A percentile compares a stretch with the other conserved stretches of the same genome.
Evolutionary conservation across 139 green algal genomes (phyloP).

Genomic region (Eudorina sp.): DNA sequence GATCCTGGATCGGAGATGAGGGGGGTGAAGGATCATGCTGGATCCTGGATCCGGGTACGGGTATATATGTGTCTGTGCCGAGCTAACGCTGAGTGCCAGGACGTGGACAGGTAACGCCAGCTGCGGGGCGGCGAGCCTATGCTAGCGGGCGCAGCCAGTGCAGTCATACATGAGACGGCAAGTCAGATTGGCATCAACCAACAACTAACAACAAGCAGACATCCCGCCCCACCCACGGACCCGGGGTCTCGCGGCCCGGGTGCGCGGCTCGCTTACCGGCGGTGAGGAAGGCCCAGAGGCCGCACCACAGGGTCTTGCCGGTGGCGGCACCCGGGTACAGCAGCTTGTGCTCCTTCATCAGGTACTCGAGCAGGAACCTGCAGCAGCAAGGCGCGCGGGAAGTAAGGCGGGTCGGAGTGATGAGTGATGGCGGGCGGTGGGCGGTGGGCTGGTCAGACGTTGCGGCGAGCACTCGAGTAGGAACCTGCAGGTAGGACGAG

Average conservation of each 20-base stretch:
- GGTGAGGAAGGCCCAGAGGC: constrained; percentile 77
- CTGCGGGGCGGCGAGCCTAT: background rate
- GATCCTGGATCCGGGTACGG: too few relatives aligned
- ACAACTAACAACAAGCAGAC: too few relatives aligned
- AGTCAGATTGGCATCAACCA: too few relatives aligned
- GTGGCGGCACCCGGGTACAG: background rate
- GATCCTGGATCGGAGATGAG: too few relatives aligned
- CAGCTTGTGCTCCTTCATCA: background rate
- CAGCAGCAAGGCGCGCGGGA: background rate
- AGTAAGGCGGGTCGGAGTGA: background rate
- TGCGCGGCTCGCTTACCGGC: too few relatives aligned
- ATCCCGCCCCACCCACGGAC: too few relatives aligned
- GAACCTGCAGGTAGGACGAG: too few relatives aligned
- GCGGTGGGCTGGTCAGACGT: too few relatives aligned
- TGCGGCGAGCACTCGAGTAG: background rate
- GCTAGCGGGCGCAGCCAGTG: background rate
- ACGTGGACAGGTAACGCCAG: background rate
- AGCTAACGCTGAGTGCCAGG: background rate
- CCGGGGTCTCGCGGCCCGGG: too few relatives aligned
- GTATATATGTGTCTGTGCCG: too few relatives aligned
- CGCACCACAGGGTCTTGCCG: constrained; percentile 66
- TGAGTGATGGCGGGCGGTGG: too few relatives aligned
- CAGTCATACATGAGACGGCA: background rate
- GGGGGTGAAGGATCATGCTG: too few relatives aligned
- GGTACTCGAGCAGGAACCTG: constrained; percentile 56